A percentile compares a stretch with the other conserved stretches of the same genome.
phyloP scores from a whole-genome alignment of 208 protist genomes.

The Vickermania ingenoplastis region DNA sequence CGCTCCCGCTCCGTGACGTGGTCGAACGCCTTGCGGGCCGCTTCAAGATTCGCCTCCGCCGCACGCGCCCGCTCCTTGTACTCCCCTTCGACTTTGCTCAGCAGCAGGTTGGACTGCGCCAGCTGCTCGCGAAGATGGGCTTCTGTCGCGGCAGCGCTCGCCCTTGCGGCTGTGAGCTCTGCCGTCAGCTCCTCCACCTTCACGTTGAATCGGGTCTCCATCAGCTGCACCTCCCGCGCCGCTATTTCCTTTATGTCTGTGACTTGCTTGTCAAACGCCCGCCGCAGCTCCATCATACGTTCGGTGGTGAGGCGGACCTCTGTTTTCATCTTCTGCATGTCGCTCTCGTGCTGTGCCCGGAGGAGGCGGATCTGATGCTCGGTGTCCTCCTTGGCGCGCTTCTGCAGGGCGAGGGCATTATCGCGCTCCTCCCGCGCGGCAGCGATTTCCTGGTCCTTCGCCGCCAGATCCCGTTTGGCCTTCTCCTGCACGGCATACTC shows the following conservation, averaged over 20 bases:
- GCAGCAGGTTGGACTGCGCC: slow-evolving; percentile 32
- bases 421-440: slow-evolving; percentile 15
- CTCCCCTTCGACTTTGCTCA: slow-evolving; percentile 54
- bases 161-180: slow-evolving; percentile 51
- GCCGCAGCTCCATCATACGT: slow-evolving; percentile 30
- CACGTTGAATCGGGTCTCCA: slow-evolving; percentile 52
- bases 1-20: slow-evolving; percentile 29
- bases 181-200: slow-evolving; percentile 46
- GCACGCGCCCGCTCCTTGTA: slow-evolving; percentile 64
- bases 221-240: slow-evolving; percentile 53
- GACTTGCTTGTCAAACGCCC: slow-evolving; percentile 53
- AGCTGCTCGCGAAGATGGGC: slow-evolving; percentile 42
- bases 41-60: slow-evolving; percentile 50
- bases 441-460: slow-evolving; percentile 33
- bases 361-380: slow-evolving; percentile 69
- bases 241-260: slow-evolving; percentile 66
- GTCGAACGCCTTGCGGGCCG: slow-evolving; percentile 38
- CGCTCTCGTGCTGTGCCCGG: slow-evolving; percentile 61
- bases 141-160: slow-evolving; percentile 25
- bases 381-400: slow-evolving; percentile 28
- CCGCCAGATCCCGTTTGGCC: slow-evolving; percentile 25
- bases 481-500: slow-evolving; percentile 56
- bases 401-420: slow-evolving; percentile 18
- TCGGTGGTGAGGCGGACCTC: slow-evolving; percentile 47
- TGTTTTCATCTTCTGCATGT: slow-evolving; percentile 31